Base-by-base conservation (phyloP, 2,329 filamentous ascomycete species). In the Colletotrichum plurivorum region DNA sequence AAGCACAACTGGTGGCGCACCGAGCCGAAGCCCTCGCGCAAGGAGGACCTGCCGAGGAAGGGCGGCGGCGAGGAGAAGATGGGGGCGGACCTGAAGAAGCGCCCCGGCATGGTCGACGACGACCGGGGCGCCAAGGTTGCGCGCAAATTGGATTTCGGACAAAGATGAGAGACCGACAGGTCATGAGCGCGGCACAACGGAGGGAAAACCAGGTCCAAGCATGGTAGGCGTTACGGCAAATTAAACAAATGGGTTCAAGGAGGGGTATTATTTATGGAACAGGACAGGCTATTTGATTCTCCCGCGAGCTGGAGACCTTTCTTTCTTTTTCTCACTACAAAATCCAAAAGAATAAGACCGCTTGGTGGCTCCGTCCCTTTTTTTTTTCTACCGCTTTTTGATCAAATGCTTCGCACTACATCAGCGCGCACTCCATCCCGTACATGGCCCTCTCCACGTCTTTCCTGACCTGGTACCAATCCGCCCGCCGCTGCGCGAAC, bases 401-500 rank as follows among this genome's bases (percentile, higher is more conserved):
- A 25, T 25, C 22, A 25, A 25, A 25, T 4, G 22, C 22, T 25
- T 53, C 18, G 12, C 22, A 6, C 49, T 60, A 98, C 94, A 98
- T 98, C 51, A 97, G 77, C 53, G 78, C 79, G 80, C 96, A 99
- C 69, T 96, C 95, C 78, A 97, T 89, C 5, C 96, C 96, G 82
- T 98, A 98, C 94, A 99, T 98, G 71, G 94, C 94, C 81, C 93
- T 92, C 84, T 99, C 96, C 6, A 99, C 96, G 71, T 94, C 90
- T 72, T 89, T 90, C 83, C 92, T 93, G 12, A 99, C 94, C 74
- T 92, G 88, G 78, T 96, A 97, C 96, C 96, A 99, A 82, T 99
- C 96, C 57, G 95, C 95, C 73, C 96, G 86, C 73, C 96, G 85
- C 81, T 98, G 94, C 1, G 95, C 96, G 83, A 97, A 99, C 84